phyloP scores from a whole-genome alignment of 2,329 filamentous ascomycete genomes.

The Meredithiella fracta region DNA sequence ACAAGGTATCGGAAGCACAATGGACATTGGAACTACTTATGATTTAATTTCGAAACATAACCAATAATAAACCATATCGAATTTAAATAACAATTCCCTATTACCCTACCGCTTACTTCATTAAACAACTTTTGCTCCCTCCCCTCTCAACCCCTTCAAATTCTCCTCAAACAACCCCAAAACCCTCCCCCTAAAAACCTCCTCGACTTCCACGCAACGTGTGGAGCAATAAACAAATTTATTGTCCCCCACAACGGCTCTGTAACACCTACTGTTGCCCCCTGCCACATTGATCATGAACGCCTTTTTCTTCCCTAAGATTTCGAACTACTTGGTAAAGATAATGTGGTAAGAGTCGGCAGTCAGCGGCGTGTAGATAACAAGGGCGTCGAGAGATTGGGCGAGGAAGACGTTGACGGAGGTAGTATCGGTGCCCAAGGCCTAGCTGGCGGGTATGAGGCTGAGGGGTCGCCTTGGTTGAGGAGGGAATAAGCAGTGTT shows the following conservation, averaged over 20 bases:
- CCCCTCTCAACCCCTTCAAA: slow-evolving; percentile 23
- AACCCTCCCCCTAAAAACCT: slow-evolving; percentile 26
- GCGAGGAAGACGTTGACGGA: slow-evolving; percentile 34
- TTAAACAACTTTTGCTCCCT: slow-evolving; percentile 26
- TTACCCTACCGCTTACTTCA: slow-evolving; percentile 24
- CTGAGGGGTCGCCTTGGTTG: slow-evolving; percentile 41
- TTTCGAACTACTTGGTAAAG: slow-evolving; percentile 30
- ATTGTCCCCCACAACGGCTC: slow-evolving; percentile 46
- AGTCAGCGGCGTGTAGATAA: slow-evolving; percentile 36
- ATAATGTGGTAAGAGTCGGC: slow-evolving; percentile 33
- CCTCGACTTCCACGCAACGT: slow-evolving; percentile 29
- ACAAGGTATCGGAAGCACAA: too few relatives aligned
- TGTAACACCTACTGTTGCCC: too few relatives aligned
- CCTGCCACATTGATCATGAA: neutral
- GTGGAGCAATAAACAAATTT: slow-evolving; percentile 48
- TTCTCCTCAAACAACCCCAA: slow-evolving; percentile 29
- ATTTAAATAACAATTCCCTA: too few relatives aligned
- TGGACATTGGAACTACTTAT: too few relatives aligned
- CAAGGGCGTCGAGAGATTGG: slow-evolving; percentile 34
- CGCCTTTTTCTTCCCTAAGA: slow-evolving; percentile 31
- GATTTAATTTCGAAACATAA: too few relatives aligned
- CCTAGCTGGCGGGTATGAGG: slow-evolving; percentile 34
- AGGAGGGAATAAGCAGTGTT: slow-evolving; percentile 53
- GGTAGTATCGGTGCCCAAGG: slow-evolving; percentile 27
- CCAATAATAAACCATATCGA: too few relatives aligned